These are phyloP conservation scores for Coemansia sp. DNA, from an alignment of 192 early-diverging fungal species.

Conservation along the genomic window DNA sequence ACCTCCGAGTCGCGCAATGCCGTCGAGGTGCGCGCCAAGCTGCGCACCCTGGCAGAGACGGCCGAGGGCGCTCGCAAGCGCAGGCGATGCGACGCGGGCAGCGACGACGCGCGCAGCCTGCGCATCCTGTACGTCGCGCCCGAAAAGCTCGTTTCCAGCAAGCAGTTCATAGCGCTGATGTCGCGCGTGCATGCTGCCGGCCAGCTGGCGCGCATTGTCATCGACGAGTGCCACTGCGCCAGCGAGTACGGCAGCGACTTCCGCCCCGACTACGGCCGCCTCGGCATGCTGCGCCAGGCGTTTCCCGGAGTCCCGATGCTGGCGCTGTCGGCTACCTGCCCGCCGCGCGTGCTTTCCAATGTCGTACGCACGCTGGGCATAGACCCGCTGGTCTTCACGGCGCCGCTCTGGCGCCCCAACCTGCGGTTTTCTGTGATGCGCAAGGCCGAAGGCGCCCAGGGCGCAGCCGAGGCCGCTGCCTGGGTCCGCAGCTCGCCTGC, in stretches of 20 bases:
- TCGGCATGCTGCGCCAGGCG: constrained; percentile 50
- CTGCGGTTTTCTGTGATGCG: constrained; percentile 60
- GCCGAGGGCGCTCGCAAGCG: constrained; percentile 4
- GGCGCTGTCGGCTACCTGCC: constrained; percentile 77
- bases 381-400: constrained; percentile 56
- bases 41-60: constrained; percentile 18
- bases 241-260: constrained; percentile 58
- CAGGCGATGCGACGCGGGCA: constrained; percentile 3
- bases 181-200: constrained; percentile 46
- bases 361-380: constrained; percentile 56
- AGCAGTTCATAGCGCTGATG: constrained; percentile 45
- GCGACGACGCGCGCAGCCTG: constrained; percentile 12
- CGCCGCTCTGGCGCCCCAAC: constrained; percentile 63
- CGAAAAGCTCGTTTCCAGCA: constrained; percentile 51
- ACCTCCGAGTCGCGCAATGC: constrained; percentile 49
- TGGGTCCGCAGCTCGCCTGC: constrained; percentile 59
- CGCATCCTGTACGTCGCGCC: constrained; percentile 55
- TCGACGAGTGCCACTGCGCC: constrained; percentile 59
- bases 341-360: constrained; percentile 54
- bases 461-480: constrained; percentile 50
- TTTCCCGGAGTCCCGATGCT: constrained; percentile 67
- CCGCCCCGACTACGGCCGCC: constrained; percentile 55
- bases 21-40: constrained; percentile 26
- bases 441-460: constrained; percentile 41
- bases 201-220: constrained; percentile 43